phyloP scores from a whole-genome alignment of 2,329 filamentous ascomycete species.

The Trichoderma gracile region DNA sequence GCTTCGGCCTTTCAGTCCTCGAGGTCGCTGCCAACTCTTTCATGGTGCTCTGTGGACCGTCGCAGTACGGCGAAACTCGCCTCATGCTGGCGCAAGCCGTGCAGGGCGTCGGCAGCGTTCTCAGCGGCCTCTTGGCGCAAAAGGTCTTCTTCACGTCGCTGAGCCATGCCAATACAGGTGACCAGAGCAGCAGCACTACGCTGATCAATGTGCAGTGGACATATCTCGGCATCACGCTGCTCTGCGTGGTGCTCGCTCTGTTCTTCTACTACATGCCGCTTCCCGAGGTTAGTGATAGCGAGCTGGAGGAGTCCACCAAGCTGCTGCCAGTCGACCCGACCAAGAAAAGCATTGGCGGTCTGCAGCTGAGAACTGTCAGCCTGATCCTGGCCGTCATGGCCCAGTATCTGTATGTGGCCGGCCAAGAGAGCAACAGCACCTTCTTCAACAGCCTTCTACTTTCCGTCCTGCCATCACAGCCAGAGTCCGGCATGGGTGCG shows the following conservation, averaged over 20 bases:
- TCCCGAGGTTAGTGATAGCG: constrained; percentile 59
- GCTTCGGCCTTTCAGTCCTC: constrained; percentile 72
- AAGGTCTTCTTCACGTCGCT: constrained; percentile 71
- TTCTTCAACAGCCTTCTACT: constrained; percentile 58
- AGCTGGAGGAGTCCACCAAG: constrained; percentile 52
- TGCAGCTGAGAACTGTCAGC: constrained; percentile 56
- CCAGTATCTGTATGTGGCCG: constrained; percentile 78
- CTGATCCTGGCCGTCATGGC: constrained; percentile 71
- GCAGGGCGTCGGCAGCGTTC: constrained; percentile 71
- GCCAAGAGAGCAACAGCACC: constrained; percentile 66
- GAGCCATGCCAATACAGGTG: constrained; percentile 36
- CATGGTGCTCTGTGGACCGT: constrained; percentile 68
- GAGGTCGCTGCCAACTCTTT: constrained; percentile 83
- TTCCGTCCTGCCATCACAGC: constrained; percentile 40
- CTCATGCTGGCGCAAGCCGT: constrained; percentile 74
- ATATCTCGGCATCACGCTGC: constrained; percentile 76
- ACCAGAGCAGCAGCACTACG: constrained; percentile 42
- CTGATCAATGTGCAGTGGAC: constrained; percentile 81
- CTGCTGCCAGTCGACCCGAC: constrained; percentile 52
- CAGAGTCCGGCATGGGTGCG: constrained; percentile 29
- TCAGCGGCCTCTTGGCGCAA: constrained; percentile 71
- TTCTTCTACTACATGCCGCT: constrained; percentile 70
- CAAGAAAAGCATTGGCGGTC: constrained; percentile 50
- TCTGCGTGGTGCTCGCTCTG: constrained; percentile 69
- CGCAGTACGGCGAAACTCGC: constrained; percentile 70